phyloP scores from a whole-genome alignment of 257 asterid genomes.

The Cruciata laevipes region DNA sequence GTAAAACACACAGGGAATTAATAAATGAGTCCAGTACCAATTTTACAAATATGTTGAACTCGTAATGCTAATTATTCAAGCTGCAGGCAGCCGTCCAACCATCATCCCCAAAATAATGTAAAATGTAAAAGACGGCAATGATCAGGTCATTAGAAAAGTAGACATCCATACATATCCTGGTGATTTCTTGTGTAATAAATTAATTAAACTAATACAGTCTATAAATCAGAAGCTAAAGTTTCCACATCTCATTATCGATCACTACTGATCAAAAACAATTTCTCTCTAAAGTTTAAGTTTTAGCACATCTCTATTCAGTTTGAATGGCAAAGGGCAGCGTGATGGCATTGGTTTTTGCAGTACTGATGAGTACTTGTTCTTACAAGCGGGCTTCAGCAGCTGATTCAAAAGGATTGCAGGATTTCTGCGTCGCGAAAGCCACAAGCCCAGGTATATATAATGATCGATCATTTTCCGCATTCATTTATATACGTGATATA shows the following conservation, averaged over 20 bases:
- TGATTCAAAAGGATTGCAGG: background rate
- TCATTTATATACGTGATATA: too few relatives aligned
- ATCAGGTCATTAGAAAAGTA: background rate
- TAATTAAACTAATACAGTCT: background rate
- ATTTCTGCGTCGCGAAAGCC: slow-evolving; percentile 11
- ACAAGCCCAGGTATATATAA: slow-evolving; percentile 2
- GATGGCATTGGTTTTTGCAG: background rate
- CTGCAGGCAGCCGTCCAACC: background rate
- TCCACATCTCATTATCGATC: background rate
- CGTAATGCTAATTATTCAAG: background rate
- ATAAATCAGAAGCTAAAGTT: background rate
- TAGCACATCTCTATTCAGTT: background rate
- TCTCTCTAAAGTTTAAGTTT: background rate
- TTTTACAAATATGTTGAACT: background rate
- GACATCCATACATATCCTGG: too few relatives aligned
- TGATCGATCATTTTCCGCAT: too few relatives aligned
- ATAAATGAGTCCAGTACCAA: too few relatives aligned
- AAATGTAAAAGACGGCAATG: background rate
- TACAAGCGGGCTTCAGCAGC: background rate
- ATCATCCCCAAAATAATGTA: background rate
- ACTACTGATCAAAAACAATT: background rate
- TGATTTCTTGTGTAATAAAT: too few relatives aligned
- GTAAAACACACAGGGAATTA: too few relatives aligned
- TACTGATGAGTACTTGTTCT: background rate
- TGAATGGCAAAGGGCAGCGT: slow-evolving; percentile 1